Evolutionary conservation across 768 basidiomycete species (phyloP).

Genomic region (Boletus reticuloceps): DNA sequence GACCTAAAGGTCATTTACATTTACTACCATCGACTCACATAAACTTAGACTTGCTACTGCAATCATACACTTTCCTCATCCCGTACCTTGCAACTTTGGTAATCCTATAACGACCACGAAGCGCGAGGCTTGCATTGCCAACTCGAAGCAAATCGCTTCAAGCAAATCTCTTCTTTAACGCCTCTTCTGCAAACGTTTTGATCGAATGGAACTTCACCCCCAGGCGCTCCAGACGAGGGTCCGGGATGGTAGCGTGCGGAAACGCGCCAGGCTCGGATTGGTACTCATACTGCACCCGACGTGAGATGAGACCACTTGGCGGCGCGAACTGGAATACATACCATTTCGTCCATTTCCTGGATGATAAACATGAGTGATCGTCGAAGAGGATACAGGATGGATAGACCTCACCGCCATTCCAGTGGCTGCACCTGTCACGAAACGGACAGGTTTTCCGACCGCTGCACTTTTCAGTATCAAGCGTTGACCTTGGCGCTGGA

Average conservation of each 20-base stretch:
- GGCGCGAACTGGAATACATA: conserved; percentile 1
- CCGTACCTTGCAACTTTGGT: too few species aligned
- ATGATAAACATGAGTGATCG: neutral
- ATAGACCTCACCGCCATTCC: conserved; percentile 20
- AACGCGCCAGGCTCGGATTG: conserved; percentile 28
- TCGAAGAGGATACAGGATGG: neutral
- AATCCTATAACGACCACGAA: too few species aligned
- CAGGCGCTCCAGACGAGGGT: conserved; percentile 24
- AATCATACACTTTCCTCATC: too few species aligned
- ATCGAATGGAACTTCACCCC: conserved; percentile 27
- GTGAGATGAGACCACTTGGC: neutral
- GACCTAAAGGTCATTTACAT: too few species aligned
- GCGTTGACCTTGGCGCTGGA: neutral
- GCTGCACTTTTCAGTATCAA: conserved; percentile 7
- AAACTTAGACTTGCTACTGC: too few species aligned
- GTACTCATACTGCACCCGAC: conserved; percentile 15
- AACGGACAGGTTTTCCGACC: conserved; percentile 28
- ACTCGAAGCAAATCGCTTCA: neutral
- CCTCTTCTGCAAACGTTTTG: conserved; percentile 15
- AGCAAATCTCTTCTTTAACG: conserved; percentile 18
- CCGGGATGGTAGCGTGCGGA: conserved; percentile 17
- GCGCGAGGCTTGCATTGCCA: too few species aligned
- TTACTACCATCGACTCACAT: too few species aligned
- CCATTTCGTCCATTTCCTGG: conserved; percentile 27
- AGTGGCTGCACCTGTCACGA: conserved; percentile 9